Evolutionary conservation across 2,329 filamentous ascomycete species (phyloP).

Genomic region (Penicillium sp.): DNA sequence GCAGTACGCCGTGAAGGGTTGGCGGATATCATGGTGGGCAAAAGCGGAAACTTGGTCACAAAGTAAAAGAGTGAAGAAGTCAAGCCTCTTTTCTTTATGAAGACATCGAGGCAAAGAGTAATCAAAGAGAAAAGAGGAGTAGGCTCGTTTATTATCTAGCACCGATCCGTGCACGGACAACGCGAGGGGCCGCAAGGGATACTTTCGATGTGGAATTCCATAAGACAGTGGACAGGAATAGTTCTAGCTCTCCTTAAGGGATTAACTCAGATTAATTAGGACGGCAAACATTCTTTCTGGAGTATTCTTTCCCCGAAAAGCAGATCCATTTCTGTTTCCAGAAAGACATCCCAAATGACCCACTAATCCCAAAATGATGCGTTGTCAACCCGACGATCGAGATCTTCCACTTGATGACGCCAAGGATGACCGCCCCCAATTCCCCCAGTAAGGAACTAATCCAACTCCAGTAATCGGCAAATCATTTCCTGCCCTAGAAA

Average conservation of each 20-base stretch:
- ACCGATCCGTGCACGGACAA: constrained; percentile 12
- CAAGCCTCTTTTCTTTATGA: background rate
- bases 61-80: background rate
- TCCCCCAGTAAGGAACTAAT: background rate
- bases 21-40: constrained; percentile 23
- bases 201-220: too few species aligned
- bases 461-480: background rate
- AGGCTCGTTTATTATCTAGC: constrained; percentile 4
- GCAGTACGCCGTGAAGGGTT: constrained; percentile 22
- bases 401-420: background rate
- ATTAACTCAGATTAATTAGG: background rate
- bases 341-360: background rate
- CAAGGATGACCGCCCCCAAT: background rate
- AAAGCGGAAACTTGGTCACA: background rate
- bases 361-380: background rate
- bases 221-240: background rate
- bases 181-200: constrained; percentile 19
- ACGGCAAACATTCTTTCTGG: background rate
- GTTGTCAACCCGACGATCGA: constrained; percentile 2
- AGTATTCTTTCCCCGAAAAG: background rate
- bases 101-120: background rate
- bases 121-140: constrained; percentile 3
- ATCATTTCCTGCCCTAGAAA: background rate
- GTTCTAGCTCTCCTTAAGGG: background rate
- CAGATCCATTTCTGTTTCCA: background rate